Base-by-base conservation (phyloP, 2,329 filamentous ascomycete genomes). In the Lecanoromycetidae sp. region DNA sequence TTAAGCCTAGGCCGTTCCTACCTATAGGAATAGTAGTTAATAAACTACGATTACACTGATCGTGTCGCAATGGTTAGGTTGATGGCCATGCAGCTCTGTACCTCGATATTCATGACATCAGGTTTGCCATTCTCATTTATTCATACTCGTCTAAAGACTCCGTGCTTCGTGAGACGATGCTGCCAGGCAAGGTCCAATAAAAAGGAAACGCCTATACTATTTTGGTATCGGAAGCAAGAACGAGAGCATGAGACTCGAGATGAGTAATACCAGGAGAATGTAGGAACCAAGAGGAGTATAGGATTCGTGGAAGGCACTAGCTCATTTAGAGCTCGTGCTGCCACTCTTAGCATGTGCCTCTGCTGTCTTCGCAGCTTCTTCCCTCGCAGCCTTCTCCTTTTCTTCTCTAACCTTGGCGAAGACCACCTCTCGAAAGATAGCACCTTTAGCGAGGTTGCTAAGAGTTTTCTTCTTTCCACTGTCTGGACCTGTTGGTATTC, bases 351-450 rank as follows among this genome's bases (percentile, higher is more conserved):
- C 49, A 22, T 52, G 42, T n/a, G 35, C 43, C 41, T 54, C 52
- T 19, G 47, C 49, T 7, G 29, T 38, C 38, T 15, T 51, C 34
- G 45, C 46, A n/a, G 44, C 49, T 35, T 45, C 49, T 33, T 52
- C 49, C 70, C 64, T 78, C 71, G 66, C 84, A 63, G 76, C 66
- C 63, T 82, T 80, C 61, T 94, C 83, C 58, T 88, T 77, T 56
- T 87, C 82, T 66, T 94, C 88, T 51, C 83, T 78, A 37, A 94
- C 87, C 71, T 95, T 96, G 55, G 88, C 90, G 49, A 94, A 71
- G 12, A 95, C 90, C 10, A 96, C 85, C 65, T 95, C 90, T 57
- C 85, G 78, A 77, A 96, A 95, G 58, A 96, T 93, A 52, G 86
- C 75, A 39, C 74, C 74, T 57, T 77, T 77, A 27, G 78, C 78